These are phyloP conservation scores for Pythium insidiosum DNA, from an alignment of 352 stramenopile genomes.

Conservation along the genomic window DNA sequence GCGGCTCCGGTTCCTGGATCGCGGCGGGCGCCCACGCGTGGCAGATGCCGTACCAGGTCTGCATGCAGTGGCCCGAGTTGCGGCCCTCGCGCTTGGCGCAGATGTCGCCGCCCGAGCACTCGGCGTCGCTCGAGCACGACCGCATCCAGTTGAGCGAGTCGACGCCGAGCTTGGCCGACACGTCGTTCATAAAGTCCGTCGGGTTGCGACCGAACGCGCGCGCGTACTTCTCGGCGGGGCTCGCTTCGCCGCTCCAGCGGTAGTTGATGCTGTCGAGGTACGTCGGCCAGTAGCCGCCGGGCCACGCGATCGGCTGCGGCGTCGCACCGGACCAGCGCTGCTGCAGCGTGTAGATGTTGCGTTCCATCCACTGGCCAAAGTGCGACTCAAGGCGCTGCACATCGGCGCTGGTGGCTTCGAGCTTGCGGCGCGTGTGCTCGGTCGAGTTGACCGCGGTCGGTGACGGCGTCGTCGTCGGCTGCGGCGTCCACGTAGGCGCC, in stretches of 20 bases:
- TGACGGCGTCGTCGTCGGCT: neutral
- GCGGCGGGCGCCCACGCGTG: conserved; percentile 1
- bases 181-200: neutral
- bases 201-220: neutral
- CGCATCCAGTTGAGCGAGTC: neutral
- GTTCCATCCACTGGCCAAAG: neutral
- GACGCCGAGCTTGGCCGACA: neutral
- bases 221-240: neutral
- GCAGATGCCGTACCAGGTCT: neutral
- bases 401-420: neutral
- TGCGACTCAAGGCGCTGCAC: neutral
- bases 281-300: neutral
- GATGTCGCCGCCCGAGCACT: neutral
- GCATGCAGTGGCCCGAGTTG: neutral
- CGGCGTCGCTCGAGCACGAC: neutral
- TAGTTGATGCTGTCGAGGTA: neutral
- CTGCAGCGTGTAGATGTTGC: neutral
- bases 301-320: neutral
- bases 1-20: neutral
- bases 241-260: neutral
- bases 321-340: neutral
- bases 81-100: neutral
- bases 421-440: neutral
- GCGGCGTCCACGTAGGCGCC: too few relatives aligned
- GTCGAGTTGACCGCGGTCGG: neutral